Percentiles rank a stretch among this genome's conserved stretches.
phyloP scores from a whole-genome alignment of 1,284 basidiomycete genomes.

The Leucoagaricus sp. region DNA sequence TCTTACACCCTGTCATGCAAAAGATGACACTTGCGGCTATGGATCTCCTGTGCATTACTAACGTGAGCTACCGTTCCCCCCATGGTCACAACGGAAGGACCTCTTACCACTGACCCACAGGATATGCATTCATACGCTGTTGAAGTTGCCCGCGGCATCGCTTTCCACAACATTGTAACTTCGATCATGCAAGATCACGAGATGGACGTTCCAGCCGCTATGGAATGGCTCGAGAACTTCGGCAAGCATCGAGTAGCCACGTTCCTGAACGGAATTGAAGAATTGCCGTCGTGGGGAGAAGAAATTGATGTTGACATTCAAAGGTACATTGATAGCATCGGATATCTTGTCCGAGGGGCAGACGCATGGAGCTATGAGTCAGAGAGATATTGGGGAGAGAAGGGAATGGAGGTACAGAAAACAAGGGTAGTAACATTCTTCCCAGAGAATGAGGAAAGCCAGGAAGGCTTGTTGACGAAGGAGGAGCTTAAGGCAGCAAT shows the following conservation, averaged over 20 bases:
- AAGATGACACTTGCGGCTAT: not conserved
- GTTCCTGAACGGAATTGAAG: not conserved
- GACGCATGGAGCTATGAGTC: constrained; percentile 37
- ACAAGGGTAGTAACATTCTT: constrained; percentile 22
- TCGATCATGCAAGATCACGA: not conserved
- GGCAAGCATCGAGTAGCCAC: not conserved
- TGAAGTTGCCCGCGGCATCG: constrained; percentile 9
- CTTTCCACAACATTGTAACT: not conserved
- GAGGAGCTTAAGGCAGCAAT: constrained; percentile 9
- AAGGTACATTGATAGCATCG: constrained; percentile 31
- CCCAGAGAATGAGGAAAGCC: constrained; percentile 9
- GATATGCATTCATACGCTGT: constrained; percentile 16
- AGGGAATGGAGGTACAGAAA: constrained; percentile 30
- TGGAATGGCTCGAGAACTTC: not conserved
- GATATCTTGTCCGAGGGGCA: constrained; percentile 30
- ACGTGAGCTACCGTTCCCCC: not conserved
- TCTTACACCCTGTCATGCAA: not conserved
- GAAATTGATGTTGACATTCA: constrained; percentile 26
- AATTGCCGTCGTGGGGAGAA: not conserved
- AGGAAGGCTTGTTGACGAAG: constrained; percentile 9
- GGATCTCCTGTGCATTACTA: not conserved
- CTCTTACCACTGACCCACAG: not conserved
- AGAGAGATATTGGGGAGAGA: constrained; percentile 33
- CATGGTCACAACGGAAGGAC: not conserved
- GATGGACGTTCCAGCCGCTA: not conserved